Conservation (phyloP, 305 asterid species). For the Fraxinus platypoda region DNA sequence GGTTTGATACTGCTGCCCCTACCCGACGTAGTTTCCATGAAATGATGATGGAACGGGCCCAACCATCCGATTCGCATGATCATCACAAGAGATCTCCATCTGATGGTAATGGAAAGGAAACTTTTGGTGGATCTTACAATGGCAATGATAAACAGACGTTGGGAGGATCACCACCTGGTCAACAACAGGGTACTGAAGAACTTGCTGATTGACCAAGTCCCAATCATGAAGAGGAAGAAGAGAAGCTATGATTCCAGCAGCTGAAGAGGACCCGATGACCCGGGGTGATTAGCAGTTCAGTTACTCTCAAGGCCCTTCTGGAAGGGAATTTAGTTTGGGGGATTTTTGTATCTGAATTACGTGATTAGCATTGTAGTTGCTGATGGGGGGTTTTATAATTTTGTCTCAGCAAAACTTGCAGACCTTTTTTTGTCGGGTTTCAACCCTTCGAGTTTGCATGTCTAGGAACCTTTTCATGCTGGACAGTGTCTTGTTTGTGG, state of each 20-base stretch:
- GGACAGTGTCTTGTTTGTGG: not conserved
- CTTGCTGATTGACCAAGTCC: not conserved
- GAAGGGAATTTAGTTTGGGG: not conserved
- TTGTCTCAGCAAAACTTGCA: not conserved
- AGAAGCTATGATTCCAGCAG: conserved; percentile 29
- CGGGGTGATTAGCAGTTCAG: conserved; percentile 6
- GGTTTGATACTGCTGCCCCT: conserved; percentile 33
- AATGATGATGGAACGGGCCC: conserved; percentile 33
- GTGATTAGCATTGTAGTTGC: conserved; percentile 25
- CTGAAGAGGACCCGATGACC: conserved; percentile 11
- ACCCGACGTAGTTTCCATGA: conserved; percentile 44
- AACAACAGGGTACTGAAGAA: not conserved
- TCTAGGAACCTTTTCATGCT: not conserved
- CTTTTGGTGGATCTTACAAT: not conserved
- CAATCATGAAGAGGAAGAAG: conserved; percentile 21
- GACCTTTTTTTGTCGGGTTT: not conserved
- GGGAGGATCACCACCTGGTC: conserved; percentile 18
- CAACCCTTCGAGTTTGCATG: not conserved
- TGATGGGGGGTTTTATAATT: conserved; percentile 19
- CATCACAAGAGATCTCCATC: not conserved
- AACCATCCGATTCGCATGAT: not conserved
- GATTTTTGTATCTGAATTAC: not conserved
- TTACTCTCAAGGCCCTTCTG: not conserved
- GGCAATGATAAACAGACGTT: conserved; percentile 1
- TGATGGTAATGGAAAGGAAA: not conserved